Base-by-base conservation (phyloP, 1,284 basidiomycete species). In the Porphyrellus sp. region DNA sequence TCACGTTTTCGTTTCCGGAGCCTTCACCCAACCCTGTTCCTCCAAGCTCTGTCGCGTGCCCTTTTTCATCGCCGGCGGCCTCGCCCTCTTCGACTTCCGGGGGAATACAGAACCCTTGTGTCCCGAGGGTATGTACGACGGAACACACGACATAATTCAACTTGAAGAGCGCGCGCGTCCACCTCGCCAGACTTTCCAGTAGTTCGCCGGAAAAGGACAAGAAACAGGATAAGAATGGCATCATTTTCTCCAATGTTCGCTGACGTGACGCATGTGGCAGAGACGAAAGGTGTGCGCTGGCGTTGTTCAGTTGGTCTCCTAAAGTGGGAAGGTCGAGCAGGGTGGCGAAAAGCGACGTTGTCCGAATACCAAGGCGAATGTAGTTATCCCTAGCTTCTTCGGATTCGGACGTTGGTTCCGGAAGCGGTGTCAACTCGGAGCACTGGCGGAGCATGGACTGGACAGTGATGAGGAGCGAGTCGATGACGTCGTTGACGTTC, bases 21-120 rank as follows among this genome's bases (percentile, higher is more conserved):
- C 95, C 95, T 59, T 90, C 83, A 12, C 95, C 95, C 58, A 98
- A 72, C 2, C 95, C 94, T 2, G 88, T 83, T 3, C 93, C 94
- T 42, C 82, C 91, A 8, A 75, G 55, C 24, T 64, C 67, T n/a
- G 55, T 57, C 16, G 50, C 72, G 5, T 64, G 58, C 7, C 66
- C 66, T 7, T 77, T 72, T 37, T 87, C 83, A 7, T 76, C 75
- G 5, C 74, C 77, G 25, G 78, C 78, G 4, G 72, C 77, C 0
- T 74, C 75, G 21, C 78, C 81, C 7, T 72, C 70, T 31, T 77
- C 80, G 23, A 82, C 79, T 41, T 95, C 91, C 9, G 81, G 80
- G 3, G 95, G 93, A 61, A 86, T 86, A 72, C 94, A 99, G 76
- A 98, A 99, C 5, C 97, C 97, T 65, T 95, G 83, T 46, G 80